Conservation (phyloP, 75 land plant genomes). For the Cunninghamia lanceolata region DNA sequence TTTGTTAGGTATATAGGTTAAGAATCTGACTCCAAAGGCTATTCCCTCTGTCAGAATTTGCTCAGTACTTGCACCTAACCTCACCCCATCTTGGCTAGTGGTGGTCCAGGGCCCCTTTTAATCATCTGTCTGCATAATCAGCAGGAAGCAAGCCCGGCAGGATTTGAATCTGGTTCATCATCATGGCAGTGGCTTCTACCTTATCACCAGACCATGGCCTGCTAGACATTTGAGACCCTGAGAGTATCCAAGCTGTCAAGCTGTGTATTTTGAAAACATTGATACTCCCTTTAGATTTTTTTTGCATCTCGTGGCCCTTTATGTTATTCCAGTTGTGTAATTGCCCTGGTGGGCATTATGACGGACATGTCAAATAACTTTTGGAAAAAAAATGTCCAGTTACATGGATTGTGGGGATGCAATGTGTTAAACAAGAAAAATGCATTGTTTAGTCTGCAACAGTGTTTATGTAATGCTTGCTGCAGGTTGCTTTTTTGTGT, state of each 20-base stretch:
- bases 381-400: background rate
- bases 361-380: background rate
- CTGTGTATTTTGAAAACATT: background rate
- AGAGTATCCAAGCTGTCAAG: background rate
- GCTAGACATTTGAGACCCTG: background rate
- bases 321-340: background rate
- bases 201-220: background rate
- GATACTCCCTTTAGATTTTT: background rate
- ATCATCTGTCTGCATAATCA: background rate
- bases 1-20: background rate
- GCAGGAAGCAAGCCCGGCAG: background rate
- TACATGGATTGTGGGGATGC: background rate
- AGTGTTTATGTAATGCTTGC: background rate
- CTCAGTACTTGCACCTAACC: background rate
- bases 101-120: background rate
- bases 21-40: background rate
- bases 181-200: background rate
- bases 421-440: background rate
- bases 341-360: background rate
- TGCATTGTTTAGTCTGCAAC: background rate
- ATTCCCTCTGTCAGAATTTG: background rate
- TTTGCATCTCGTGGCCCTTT: background rate
- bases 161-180: background rate
- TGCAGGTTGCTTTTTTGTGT: background rate
- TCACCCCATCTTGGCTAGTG: background rate